Evolutionary conservation across 1,284 basidiomycete species (phyloP), one percentile per base, ranked within the genome.

Genomic region (Heterobasidion occidentale): DNA sequence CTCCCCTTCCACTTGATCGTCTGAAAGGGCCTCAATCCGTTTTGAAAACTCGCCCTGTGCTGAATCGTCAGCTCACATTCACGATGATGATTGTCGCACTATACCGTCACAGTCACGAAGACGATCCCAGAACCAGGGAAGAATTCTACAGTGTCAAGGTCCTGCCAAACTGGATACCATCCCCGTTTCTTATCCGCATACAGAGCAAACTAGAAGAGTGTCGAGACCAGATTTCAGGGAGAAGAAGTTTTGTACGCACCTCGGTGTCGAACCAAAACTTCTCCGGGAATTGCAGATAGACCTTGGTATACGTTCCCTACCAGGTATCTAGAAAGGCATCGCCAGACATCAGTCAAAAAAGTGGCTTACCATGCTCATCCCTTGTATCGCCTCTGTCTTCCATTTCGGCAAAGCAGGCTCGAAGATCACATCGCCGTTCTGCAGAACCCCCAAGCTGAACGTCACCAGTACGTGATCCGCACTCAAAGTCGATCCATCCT

Each of bases 231-330:
- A 20, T 4, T 35, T 20, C 3, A 14, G 48, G n/a, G 46, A 19
- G 17, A 27, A 9, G 9, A 17, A 4, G n/a, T 49, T 51, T 27
- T 27, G 9, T 38, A n/a, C 45, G 36, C 46, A 81, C 84, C 77
- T 88, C 74, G 0, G 81, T 81, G 46, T 82, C 74, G 58, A 84
- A 84, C 86, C 86, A 88, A 65, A 88, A 88, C 46, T 81, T 82
- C 56, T 77, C 63, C 0, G 79, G 73, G 63, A 88, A 88, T 59
- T 82, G 76, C 50, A 88, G 62, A 67, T 86, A 88, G 50, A 88
- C 85, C 69, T 88, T 88, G 4, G 85, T 86, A 63, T 85, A 88
- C 2, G 78, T 83, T 2, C 74, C 76, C 77, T 79, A 36, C 9
- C 14, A 20, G 47, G 27, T 12, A 49, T 49, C 46, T 15, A 17